Percentiles rank a stretch among this genome's conserved stretches.
phyloP scores from a whole-genome alignment of 768 basidiomycete species.

The Dictyophora rubrovolvata region DNA sequence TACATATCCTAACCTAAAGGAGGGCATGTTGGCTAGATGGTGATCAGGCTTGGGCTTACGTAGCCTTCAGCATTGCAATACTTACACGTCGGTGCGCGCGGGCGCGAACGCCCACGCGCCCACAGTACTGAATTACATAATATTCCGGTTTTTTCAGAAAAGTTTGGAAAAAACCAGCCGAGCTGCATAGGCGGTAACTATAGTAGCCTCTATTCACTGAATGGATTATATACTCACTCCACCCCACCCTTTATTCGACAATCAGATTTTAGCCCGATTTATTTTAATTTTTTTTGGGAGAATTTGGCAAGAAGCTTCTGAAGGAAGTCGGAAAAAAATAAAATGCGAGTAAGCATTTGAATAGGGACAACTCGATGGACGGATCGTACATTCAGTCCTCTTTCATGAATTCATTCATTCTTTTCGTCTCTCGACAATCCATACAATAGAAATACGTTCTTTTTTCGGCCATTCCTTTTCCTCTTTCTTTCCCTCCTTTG shows the following conservation, averaged over 20 bases:
- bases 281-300: background rate
- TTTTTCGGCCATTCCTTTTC: conserved; percentile 11
- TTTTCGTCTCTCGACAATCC: background rate
- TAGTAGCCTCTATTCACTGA: background rate
- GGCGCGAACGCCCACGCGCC: no score
- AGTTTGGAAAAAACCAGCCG: background rate
- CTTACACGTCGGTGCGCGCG: background rate
- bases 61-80: background rate
- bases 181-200: background rate
- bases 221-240: background rate
- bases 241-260: background rate
- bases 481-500: conserved; percentile 15
- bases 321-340: background rate
- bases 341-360: background rate
- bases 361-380: background rate
- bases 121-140: background rate
- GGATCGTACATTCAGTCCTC: background rate
- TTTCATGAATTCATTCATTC: background rate
- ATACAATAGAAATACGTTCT: background rate
- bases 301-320: background rate
- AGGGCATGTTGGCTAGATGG: conserved; percentile 45
- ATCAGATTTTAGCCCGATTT: background rate
- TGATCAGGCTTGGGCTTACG: no score
- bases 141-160: background rate
- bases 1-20: conserved; percentile 42